These are phyloP conservation scores for Ceratonia siliqua DNA, from an alignment of 306 rosid species.

Conservation along the genomic window DNA sequence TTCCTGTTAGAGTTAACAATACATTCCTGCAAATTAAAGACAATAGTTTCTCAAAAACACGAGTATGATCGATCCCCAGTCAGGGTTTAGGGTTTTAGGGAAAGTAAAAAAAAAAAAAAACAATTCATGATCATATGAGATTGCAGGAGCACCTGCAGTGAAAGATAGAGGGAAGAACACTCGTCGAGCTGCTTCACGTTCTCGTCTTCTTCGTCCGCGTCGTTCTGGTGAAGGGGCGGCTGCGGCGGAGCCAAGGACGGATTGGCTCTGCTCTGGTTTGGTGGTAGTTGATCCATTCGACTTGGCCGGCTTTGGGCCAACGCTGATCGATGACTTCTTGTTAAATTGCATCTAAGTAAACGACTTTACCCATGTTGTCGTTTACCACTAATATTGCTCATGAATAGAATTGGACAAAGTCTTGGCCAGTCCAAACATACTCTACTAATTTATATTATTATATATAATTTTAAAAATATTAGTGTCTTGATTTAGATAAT, in stretches of 20 bases:
- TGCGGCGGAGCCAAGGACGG: slow-evolving; percentile 18
- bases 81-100: slow-evolving; percentile 52
- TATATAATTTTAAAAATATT: too few species aligned
- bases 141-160: slow-evolving; percentile 61
- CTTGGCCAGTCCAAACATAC: too few species aligned
- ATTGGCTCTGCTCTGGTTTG: slow-evolving; percentile 19
- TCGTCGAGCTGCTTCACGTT: slow-evolving; percentile 77
- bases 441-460: too few species aligned
- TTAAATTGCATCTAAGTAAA: background rate
- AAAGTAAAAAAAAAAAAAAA: background rate
- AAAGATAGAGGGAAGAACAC: slow-evolving; percentile 68
- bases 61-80: background rate
- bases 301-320: background rate
- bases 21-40: slow-evolving; percentile 62
- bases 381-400: background rate
- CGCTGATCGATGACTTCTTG: background rate
- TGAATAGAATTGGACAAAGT: too few species aligned
- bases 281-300: slow-evolving; percentile 30
- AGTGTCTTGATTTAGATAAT: too few species aligned
- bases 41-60: background rate
- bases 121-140: background rate
- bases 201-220: slow-evolving; percentile 73
- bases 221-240: slow-evolving; percentile 49
- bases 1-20: slow-evolving; percentile 60
- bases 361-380: background rate